Evolutionary conservation across 1,284 basidiomycete species (phyloP).

Genomic region (Naganishia cerealis): DNA sequence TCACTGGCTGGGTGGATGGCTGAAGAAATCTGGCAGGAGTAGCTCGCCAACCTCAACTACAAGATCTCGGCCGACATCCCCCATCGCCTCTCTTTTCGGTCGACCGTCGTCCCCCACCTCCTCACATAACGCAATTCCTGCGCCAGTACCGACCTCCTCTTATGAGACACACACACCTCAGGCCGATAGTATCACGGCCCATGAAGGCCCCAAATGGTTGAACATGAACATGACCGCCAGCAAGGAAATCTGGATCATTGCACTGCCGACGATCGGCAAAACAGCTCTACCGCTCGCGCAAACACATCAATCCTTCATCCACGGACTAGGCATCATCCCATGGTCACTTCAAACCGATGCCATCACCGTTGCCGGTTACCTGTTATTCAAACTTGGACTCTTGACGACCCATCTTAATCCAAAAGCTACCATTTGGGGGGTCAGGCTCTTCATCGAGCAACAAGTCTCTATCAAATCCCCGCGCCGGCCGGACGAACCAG

Average conservation of each 20-base stretch:
- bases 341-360: conserved; percentile 31
- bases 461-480: conserved; percentile 29
- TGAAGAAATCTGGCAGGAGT: conserved; percentile 16
- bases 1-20: conserved; percentile 24
- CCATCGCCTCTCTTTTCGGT: conserved; percentile 22
- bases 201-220: conserved; percentile 16
- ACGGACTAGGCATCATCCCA: conserved; percentile 24
- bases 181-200: background rate
- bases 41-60: conserved; percentile 1
- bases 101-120: conserved; percentile 15
- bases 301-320: conserved; percentile 5
- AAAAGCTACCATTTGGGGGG: conserved; percentile 20
- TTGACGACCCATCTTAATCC: conserved; percentile 22
- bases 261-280: conserved; percentile 22
- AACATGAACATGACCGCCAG: conserved; percentile 29
- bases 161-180: background rate
- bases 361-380: conserved; percentile 31
- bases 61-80: conserved; percentile 15
- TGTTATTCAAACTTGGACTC: conserved; percentile 14
- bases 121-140: background rate
- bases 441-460: conserved; percentile 28
- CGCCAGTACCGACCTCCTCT: background rate
- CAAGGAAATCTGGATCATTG: conserved; percentile 34
- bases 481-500: conserved; percentile 23
- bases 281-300: conserved; percentile 23